These are phyloP conservation scores for Phytophthora rubi DNA, from an alignment of 352 stramenopile genomes.

Conservation along the genomic window DNA sequence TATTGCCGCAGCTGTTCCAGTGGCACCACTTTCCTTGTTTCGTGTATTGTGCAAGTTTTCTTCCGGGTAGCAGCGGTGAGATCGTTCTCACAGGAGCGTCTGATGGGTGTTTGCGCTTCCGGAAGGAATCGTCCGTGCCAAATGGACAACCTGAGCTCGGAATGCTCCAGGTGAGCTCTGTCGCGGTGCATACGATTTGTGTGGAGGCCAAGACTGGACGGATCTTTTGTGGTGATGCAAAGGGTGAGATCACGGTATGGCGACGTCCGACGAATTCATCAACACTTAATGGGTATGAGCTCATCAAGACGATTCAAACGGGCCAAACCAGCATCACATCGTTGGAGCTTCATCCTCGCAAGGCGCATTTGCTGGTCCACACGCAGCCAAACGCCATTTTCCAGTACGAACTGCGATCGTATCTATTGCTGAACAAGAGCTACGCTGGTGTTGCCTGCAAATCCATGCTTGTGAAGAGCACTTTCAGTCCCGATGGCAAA, in stretches of 20 bases:
- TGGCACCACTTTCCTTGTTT: constrained; percentile 72
- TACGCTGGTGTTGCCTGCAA: constrained; percentile 62
- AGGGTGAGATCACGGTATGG: constrained; percentile 61
- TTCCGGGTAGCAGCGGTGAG: constrained; percentile 32
- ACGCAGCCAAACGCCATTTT: constrained; percentile 66
- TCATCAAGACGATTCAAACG: constrained; percentile 61
- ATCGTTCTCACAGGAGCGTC: constrained; percentile 59
- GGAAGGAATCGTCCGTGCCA: constrained; percentile 35
- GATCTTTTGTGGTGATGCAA: constrained; percentile 67
- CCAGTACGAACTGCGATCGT: constrained; percentile 80
- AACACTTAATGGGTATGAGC: constrained; percentile 34
- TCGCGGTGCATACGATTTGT: constrained; percentile 57
- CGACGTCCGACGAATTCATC: constrained; percentile 6
- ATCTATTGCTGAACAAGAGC: constrained; percentile 74
- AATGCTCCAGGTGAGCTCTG: constrained; percentile 35
- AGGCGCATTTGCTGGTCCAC: constrained; percentile 70
- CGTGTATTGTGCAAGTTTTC: constrained; percentile 72
- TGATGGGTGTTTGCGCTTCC: constrained; percentile 58
- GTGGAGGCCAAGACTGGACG: constrained; percentile 50
- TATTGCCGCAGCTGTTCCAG: constrained; percentile 31
- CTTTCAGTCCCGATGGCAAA: constrained; percentile 72
- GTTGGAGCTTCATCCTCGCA: constrained; percentile 68
- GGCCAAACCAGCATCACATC: constrained; percentile 57
- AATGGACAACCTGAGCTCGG: constrained; percentile 21
- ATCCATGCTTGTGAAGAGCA: constrained; percentile 51